Evolutionary conservation across 768 basidiomycete genomes (phyloP).

Genomic region (Rhodotorula babjevae): DNA sequence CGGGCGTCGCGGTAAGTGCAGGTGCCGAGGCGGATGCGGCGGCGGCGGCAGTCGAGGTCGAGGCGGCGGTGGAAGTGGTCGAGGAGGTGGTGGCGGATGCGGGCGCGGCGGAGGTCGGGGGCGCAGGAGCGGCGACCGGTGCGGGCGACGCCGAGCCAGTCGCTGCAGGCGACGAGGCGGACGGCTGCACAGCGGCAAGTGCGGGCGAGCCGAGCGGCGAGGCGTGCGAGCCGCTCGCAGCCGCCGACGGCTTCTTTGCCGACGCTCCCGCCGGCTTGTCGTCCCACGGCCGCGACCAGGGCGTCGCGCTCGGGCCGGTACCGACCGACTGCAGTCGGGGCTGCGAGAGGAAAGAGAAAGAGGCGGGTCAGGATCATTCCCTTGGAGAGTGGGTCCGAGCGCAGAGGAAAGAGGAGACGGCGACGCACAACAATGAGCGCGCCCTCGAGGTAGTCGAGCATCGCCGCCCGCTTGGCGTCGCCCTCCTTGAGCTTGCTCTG

Average conservation of each 20-base stretch:
- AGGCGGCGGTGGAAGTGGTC: neutral
- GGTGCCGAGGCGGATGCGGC: neutral
- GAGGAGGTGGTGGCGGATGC: neutral
- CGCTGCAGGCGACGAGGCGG: too few relatives aligned
- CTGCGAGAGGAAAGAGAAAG: neutral
- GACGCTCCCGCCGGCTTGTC: neutral
- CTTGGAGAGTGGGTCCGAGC: too few relatives aligned
- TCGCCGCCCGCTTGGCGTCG: conserved; percentile 5
- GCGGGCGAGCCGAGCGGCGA: neutral
- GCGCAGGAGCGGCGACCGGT: neutral
- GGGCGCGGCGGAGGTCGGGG: neutral
- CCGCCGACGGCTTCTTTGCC: neutral
- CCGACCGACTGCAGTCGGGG: conserved; percentile 20
- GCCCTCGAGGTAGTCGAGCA: conserved; percentile 34
- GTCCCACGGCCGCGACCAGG: conserved; percentile 33
- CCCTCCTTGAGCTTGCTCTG: neutral
- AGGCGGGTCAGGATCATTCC: neutral
- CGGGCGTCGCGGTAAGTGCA: too few relatives aligned
- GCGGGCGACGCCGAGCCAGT: neutral
- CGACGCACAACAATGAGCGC: conserved; percentile 31
- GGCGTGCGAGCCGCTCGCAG: neutral
- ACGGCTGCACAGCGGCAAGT: too few relatives aligned
- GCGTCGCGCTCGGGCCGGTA: neutral
- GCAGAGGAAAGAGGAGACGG: neutral
- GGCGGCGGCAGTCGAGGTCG: neutral